These are phyloP conservation scores for Poronia punctata DNA, from an alignment of 495 filamentous ascomycete species.

Conservation along the genomic window DNA sequence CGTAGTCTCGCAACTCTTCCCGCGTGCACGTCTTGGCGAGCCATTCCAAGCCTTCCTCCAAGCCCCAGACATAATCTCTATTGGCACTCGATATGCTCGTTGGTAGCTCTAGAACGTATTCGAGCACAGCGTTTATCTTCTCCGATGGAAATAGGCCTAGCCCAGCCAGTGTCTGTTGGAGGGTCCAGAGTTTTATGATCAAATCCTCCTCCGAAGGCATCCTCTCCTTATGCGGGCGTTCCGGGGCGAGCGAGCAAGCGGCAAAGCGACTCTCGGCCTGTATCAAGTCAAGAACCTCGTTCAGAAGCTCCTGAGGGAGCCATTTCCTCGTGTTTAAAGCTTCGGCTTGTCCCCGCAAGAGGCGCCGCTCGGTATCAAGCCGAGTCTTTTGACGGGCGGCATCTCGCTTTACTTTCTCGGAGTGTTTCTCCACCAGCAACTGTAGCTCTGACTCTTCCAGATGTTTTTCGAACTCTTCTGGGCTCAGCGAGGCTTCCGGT, in stretches of 20 bases:
- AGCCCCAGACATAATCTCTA: slow-evolving; percentile 70
- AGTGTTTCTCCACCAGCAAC: slow-evolving; percentile 72
- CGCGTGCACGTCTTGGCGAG: slow-evolving; percentile 62
- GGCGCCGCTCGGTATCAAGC: slow-evolving; percentile 69
- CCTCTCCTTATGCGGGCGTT: slow-evolving; percentile 30
- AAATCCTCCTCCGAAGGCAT: slow-evolving; percentile 63
- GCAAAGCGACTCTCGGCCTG: slow-evolving; percentile 44
- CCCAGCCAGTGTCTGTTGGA: slow-evolving; percentile 59
- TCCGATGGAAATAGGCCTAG: slow-evolving; percentile 56
- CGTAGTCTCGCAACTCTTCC: slow-evolving; percentile 67
- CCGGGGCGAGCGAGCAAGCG: slow-evolving; percentile 34
- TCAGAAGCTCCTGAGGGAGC: slow-evolving; percentile 73
- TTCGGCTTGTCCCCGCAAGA: slow-evolving; percentile 68
- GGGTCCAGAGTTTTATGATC: slow-evolving; percentile 68
- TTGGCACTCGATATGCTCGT: slow-evolving; percentile 40
- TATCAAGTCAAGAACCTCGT: slow-evolving; percentile 59
- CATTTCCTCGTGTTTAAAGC: slow-evolving; percentile 64
- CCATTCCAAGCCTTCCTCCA: slow-evolving; percentile 85
- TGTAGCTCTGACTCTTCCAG: slow-evolving; percentile 79
- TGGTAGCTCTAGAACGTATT: slow-evolving; percentile 54
- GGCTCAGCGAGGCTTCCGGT: slow-evolving; percentile 50
- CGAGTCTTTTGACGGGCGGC: slow-evolving; percentile 61
- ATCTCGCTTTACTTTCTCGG: slow-evolving; percentile 59
- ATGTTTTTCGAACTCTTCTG: slow-evolving; percentile 78
- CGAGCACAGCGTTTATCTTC: slow-evolving; percentile 56